Percentiles rank a stretch among this genome's conserved stretches.
These are phyloP conservation scores for Termitomyces titanicus DNA, from an alignment of 768 basidiomycete species.

Conservation along the genomic window DNA sequence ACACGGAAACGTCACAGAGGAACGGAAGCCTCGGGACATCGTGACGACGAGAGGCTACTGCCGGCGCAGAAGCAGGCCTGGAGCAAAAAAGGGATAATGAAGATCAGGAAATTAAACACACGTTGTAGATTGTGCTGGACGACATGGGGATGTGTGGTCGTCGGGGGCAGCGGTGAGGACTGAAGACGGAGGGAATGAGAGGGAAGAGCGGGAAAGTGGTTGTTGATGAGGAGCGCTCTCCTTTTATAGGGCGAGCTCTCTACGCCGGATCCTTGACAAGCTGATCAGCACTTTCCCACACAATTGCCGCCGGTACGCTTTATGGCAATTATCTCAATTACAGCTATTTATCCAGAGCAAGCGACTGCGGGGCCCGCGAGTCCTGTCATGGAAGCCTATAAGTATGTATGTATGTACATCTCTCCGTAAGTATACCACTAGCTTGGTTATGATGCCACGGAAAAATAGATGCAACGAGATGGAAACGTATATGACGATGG, in stretches of 20 bases:
- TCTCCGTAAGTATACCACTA: no score
- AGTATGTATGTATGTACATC: background rate
- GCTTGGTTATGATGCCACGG: no score
- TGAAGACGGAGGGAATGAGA: background rate
- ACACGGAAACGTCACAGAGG: slow-evolving; percentile 20
- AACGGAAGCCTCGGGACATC: slow-evolving; percentile 8
- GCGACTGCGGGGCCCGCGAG: background rate
- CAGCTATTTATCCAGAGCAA: no score
- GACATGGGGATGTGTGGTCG: slow-evolving; percentile 20
- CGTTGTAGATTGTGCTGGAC: slow-evolving; percentile 29
- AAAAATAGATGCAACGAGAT: background rate
- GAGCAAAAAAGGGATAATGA: slow-evolving; percentile 8
- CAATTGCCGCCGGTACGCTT: slow-evolving; percentile 24
- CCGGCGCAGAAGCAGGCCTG: slow-evolving; percentile 5
- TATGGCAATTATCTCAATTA: slow-evolving; percentile 10
- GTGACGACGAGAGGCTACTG: slow-evolving; percentile 9
- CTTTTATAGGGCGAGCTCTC: slow-evolving; percentile 21
- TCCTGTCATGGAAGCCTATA: background rate
- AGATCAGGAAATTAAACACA: slow-evolving; percentile 25
- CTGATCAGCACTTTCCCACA: slow-evolving; percentile 19
- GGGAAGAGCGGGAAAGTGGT: slow-evolving; percentile 3
- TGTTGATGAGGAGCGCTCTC: slow-evolving; percentile 9
- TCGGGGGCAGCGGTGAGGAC: background rate
- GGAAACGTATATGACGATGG: background rate
- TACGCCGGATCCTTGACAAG: slow-evolving; percentile 15